These are phyloP conservation scores for Hyphodiscus hymeniophilus DNA, from an alignment of 495 filamentous ascomycete genomes.

Conservation along the genomic window DNA sequence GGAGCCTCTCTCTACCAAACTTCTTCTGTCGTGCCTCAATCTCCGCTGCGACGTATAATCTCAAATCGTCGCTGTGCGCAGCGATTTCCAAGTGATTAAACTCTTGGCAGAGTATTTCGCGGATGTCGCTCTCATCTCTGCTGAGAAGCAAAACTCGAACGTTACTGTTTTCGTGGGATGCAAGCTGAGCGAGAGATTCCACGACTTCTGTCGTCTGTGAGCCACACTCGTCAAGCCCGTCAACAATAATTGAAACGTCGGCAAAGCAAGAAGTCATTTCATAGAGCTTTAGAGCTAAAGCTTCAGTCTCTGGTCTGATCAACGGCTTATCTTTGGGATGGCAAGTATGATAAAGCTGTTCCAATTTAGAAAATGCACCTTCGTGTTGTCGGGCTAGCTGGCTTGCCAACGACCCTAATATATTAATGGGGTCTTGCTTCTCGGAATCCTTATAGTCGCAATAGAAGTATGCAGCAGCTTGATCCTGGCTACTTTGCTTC, in stretches of 20 bases:
- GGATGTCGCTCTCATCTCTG: constrained; percentile 22
- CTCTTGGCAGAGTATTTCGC: constrained; percentile 9
- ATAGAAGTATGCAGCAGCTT: constrained; percentile 33
- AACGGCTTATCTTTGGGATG: no score
- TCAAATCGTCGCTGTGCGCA: constrained; percentile 26
- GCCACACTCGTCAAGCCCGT: constrained; percentile 28
- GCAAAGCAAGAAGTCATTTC: constrained; percentile 22
- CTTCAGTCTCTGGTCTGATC: no score
- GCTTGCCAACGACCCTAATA: constrained; percentile 27
- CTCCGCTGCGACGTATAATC: constrained; percentile 27
- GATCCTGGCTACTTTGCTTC: no score
- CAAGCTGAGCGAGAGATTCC: constrained; percentile 12
- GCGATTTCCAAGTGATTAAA: constrained; percentile 24
- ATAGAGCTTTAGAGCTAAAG: no score
- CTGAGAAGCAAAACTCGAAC: constrained; percentile 22
- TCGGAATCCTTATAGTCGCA: constrained; percentile 31
- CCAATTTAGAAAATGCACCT: constrained; percentile 18
- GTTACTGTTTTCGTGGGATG: constrained; percentile 3
- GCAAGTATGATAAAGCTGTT: not conserved
- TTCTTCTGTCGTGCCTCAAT: constrained; percentile 23
- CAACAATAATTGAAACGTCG: constrained; percentile 22
- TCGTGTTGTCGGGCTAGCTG: constrained; percentile 30
- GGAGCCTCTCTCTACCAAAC: constrained; percentile 17
- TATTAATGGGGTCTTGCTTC: constrained; percentile 21
- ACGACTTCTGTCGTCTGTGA: constrained; percentile 10